Percentiles rank a stretch among this genome's conserved stretches.
Evolutionary conservation across 345 rosid species (phyloP).

Genomic region (Pelargonium nanum): DNA sequence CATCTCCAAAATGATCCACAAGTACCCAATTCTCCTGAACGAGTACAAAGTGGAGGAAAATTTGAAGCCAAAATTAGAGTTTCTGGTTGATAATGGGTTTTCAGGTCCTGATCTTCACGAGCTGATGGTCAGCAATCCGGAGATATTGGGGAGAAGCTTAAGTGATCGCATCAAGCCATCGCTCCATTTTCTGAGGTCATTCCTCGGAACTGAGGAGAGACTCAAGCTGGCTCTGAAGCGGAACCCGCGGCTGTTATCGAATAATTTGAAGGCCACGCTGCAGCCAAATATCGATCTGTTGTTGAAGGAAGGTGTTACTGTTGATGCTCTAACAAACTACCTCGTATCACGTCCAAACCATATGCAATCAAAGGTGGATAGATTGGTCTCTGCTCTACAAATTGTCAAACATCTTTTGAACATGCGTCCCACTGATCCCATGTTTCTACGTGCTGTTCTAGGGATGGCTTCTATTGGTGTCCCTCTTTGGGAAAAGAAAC

Average conservation of each 20-base stretch:
- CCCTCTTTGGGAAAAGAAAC: constrained; percentile 10
- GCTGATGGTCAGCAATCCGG: constrained; percentile 6
- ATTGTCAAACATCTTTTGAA: neutral
- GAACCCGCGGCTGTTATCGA: constrained; percentile 2
- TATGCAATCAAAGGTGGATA: neutral
- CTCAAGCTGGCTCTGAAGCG: constrained; percentile 6
- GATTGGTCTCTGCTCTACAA: constrained; percentile 1
- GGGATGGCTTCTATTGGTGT: constrained; percentile 6
- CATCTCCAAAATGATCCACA: constrained; percentile 11
- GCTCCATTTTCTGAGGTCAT: constrained; percentile 7
- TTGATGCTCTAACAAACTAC: neutral
- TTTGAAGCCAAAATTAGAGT: constrained; percentile 16
- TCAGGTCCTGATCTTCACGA: constrained; percentile 5
- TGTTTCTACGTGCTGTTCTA: constrained; percentile 7
- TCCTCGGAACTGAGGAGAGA: constrained; percentile 4
- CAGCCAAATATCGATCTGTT: constrained; percentile 10
- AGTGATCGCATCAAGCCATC: constrained; percentile 4
- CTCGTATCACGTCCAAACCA: constrained; percentile 8
- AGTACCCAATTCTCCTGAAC: constrained; percentile 9
- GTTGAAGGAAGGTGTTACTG: constrained; percentile 9
- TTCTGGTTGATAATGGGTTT: constrained; percentile 4
- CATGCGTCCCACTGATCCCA: constrained; percentile 3
- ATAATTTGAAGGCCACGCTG: neutral
- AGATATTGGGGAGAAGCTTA: neutral
- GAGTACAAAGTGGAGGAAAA: constrained; percentile 1